A percentile compares a stretch with the other conserved stretches of the same genome.
Evolutionary conservation across 176 grass and related monocot genomes (phyloP).

Genomic region (Pontederia paniculata): DNA sequence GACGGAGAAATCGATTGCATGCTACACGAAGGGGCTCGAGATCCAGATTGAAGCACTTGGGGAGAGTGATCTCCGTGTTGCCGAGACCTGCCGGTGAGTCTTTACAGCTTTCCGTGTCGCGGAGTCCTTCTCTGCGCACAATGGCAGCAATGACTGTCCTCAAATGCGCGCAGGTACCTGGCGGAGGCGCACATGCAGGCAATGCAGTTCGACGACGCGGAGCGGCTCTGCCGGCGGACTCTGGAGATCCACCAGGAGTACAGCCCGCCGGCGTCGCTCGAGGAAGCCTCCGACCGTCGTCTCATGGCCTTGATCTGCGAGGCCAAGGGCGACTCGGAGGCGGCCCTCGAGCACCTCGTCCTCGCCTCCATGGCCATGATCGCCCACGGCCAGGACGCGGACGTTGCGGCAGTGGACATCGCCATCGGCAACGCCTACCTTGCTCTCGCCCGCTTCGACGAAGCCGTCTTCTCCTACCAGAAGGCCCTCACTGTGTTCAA

Average conservation of each 20-base stretch:
- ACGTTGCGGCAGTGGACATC: conserved; percentile 75
- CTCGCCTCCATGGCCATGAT: conserved; percentile 93
- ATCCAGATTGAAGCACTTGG: conserved; percentile 94
- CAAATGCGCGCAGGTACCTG: conserved; percentile 46
- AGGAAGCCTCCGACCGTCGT: conserved; percentile 88
- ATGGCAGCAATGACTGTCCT: conserved; percentile 25
- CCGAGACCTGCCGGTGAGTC: conserved; percentile 78
- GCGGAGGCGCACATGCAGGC: conserved; percentile 90
- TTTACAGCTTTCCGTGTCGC: neutral
- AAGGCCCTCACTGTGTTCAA: conserved; percentile 85
- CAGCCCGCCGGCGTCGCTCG: conserved; percentile 68
- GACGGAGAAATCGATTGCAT: conserved; percentile 81
- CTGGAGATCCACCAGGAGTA: conserved; percentile 88
- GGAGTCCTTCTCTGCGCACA: neutral
- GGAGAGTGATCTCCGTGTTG: conserved; percentile 72
- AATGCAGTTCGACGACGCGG: conserved; percentile 87
- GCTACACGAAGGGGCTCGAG: conserved; percentile 84
- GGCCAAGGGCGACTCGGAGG: conserved; percentile 81
- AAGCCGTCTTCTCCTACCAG: conserved; percentile 99
- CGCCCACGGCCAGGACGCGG: conserved; percentile 61
- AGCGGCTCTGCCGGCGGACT: conserved; percentile 76
- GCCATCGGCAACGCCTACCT: conserved; percentile 83
- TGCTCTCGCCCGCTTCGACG: conserved; percentile 78
- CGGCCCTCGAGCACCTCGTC: conserved; percentile 88
- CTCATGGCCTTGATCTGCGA: conserved; percentile 90